phyloP scores from a whole-genome alignment of 306 rosid genomes.

The Cicer bijugum region DNA sequence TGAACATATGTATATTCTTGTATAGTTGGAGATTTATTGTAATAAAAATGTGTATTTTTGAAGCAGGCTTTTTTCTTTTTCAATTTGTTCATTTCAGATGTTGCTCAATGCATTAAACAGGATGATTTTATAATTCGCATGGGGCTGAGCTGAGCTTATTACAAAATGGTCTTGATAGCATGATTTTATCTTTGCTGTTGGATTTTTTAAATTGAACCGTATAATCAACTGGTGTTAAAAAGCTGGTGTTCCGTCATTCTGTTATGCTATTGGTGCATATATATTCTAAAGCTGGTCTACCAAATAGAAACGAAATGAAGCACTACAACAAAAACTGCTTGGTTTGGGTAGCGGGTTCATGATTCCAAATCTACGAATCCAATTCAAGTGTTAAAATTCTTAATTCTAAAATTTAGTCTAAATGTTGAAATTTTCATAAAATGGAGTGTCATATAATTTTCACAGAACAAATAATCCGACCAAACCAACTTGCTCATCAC shows the following conservation, averaged over 20 bases:
- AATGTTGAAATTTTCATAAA: no score
- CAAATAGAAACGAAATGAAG: no score
- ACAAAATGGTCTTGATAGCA: neutral
- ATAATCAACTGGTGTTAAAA: no score
- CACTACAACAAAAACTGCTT: no score
- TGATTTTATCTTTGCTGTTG: neutral
- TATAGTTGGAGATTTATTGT: conserved; percentile 8
- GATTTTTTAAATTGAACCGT: no score
- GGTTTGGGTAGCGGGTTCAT: no score
- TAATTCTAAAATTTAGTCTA: no score
- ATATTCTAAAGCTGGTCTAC: neutral
- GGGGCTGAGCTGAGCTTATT: neutral
- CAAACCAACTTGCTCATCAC: no score
- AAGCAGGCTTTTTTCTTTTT: neutral
- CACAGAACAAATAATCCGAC: no score
- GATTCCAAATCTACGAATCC: no score
- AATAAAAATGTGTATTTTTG: conserved; percentile 15
- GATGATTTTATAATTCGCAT: conserved; percentile 8
- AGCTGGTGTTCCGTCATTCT: neutral
- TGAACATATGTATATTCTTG: conserved; percentile 38
- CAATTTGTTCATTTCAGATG: conserved; percentile 18
- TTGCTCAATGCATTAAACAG: conserved; percentile 16
- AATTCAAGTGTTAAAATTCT: no score
- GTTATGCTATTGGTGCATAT: neutral
- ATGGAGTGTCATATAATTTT: no score